Evolutionary conservation across 345 rosid species (phyloP).

Genomic region (Pugionium dolabratum): DNA sequence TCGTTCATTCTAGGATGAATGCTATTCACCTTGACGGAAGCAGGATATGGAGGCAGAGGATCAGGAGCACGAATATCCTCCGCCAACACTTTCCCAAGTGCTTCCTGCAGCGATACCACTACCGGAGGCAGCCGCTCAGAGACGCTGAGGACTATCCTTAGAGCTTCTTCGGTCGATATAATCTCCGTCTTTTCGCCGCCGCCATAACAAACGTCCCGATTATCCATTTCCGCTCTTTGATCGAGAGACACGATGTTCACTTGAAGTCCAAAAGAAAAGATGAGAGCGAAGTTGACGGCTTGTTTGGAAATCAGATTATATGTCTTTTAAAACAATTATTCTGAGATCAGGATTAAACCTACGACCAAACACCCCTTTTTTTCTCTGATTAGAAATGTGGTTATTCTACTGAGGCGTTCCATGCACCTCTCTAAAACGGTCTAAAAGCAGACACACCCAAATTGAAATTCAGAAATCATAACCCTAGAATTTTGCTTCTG

Average conservation of each 20-base stretch:
- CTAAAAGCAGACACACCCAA: slow-evolving; percentile 3
- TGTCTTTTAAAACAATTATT: background rate
- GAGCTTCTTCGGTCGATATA: slow-evolving; percentile 68
- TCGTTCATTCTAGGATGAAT: background rate
- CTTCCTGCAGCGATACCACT: slow-evolving; percentile 56
- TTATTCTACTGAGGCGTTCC: background rate
- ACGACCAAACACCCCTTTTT: slow-evolving; percentile 25
- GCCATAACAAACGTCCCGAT: slow-evolving; percentile 28
- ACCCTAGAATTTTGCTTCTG: slow-evolving; percentile 34
- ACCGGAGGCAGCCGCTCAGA: slow-evolving; percentile 63
- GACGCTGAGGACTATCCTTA: slow-evolving; percentile 54
- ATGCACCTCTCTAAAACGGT: background rate
- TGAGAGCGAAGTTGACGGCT: slow-evolving; percentile 19
- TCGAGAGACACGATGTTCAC: slow-evolving; percentile 1
- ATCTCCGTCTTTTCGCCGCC: slow-evolving; percentile 40
- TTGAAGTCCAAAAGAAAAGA: background rate
- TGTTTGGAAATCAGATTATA: slow-evolving; percentile 26
- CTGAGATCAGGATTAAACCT: background rate
- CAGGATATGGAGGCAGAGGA: slow-evolving; percentile 94
- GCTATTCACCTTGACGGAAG: slow-evolving; percentile 72
- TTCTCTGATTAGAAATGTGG: background rate
- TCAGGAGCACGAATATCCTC: slow-evolving; percentile 81
- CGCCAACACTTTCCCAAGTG: slow-evolving; percentile 80
- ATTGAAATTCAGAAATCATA: slow-evolving; percentile 13
- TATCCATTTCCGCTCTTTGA: slow-evolving; percentile 25